phyloP scores from a whole-genome alignment of 2,329 filamentous ascomycete species.

The Cadophora luteo-olivacea region DNA sequence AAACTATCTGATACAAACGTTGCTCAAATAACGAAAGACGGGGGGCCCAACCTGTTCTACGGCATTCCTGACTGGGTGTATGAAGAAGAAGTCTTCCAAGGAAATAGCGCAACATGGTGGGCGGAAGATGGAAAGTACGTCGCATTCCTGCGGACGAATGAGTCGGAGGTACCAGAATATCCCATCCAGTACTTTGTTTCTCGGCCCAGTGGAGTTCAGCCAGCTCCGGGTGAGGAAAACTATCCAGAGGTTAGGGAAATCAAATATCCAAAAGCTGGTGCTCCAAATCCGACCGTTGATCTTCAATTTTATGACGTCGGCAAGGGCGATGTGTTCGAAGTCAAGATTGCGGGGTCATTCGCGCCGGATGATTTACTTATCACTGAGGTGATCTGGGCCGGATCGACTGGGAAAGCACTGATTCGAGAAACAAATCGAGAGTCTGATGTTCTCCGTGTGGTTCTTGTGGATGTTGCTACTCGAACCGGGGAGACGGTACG shows the following conservation, averaged over 20 bases:
- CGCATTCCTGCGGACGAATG: slow-evolving; percentile 92
- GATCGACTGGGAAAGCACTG: slow-evolving; percentile 73
- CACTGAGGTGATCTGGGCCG: slow-evolving; percentile 92
- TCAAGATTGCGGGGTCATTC: slow-evolving; percentile 80
- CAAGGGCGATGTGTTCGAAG: slow-evolving; percentile 78
- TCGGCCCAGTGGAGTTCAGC: slow-evolving; percentile 76
- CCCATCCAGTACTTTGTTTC: slow-evolving; percentile 93
- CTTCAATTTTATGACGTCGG: slow-evolving; percentile 87
- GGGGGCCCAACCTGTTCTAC: slow-evolving; percentile 89
- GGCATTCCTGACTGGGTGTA: slow-evolving; percentile 98
- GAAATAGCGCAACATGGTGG: slow-evolving; percentile 93
- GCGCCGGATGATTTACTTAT: slow-evolving; percentile 84
- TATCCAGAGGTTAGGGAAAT: slow-evolving; percentile 92
- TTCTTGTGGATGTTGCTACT: slow-evolving; percentile 79
- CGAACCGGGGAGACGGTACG: slow-evolving; percentile 81
- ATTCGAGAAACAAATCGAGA: slow-evolving; percentile 94
- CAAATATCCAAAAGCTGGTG: slow-evolving; percentile 97
- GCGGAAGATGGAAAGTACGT: slow-evolving; percentile 87
- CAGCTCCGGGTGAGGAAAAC: slow-evolving; percentile 75
- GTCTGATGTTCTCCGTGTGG: slow-evolving; percentile 87
- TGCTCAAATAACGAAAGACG: slow-evolving; percentile 80
- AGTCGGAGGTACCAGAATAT: slow-evolving; percentile 88
- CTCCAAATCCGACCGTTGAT: slow-evolving; percentile 89
- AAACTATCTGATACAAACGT: slow-evolving; percentile 54
- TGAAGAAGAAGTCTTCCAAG: slow-evolving; percentile 80